Base-by-base conservation (phyloP, 352 stramenopile genomes). In the Phytophthora meadii region DNA sequence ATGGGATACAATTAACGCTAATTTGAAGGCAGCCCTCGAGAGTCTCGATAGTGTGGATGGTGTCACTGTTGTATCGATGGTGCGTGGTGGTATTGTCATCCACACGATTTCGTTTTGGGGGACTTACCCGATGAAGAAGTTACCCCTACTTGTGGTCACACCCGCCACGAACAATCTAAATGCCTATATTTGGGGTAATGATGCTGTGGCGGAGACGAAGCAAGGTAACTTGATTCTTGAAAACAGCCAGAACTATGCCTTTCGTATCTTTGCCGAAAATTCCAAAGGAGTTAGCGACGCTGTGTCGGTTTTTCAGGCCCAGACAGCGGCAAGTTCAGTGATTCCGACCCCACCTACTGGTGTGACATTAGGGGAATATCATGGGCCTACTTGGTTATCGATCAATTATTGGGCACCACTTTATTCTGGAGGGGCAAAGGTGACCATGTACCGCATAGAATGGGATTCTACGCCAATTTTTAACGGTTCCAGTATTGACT, bases 401-500 rank as follows among this genome's bases (percentile, higher is more conserved):
- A 76, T 98, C 11, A 70, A 91, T 49, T 98, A 97, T 49, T 82
- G 81, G 2, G 68, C 87, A 4, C 92, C 93, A 1, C 72, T 81
- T 17, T 97, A 97, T 72, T 84, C 96, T 27, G 96, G 96, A 25
- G 96, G 95, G 3, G 80, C 90, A 0, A 61, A 72, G 8, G 85
- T 99, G 46, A 97, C 86, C 3, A 95, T 96, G 74, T 98, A 98
- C 54, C 79, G 87, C 42, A 78, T 99, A 19, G 93, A 99, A 73
- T 97, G 93, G 74, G 94, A 98, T 58, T 93, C 87, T 0, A 90
- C 84, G 0, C 63, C 79, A 7, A 80, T 65, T 5, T 98, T 98
- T 60, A 83, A 94, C 40, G 89, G 88, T 42, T 81, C 76, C 0
- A 96, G 89, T 49, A 63, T 64, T 8, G 79, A 92, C 51, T 98